phyloP scores from a whole-genome alignment of 1,139 yeast genomes.

The Kurtzmaniella quercitrusa region DNA sequence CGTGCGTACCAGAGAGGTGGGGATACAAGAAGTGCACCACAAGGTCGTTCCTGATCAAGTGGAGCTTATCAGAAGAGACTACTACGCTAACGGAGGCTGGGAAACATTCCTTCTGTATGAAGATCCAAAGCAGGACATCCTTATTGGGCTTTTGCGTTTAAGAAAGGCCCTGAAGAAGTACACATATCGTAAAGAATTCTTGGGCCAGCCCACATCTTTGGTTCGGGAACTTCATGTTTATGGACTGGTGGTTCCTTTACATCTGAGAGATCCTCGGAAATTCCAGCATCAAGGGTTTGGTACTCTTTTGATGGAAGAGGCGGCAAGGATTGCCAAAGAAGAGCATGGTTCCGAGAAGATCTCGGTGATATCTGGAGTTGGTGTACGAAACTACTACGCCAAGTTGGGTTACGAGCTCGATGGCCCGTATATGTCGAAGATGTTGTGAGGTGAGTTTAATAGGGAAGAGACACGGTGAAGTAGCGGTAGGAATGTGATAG shows the following conservation, averaged over 20 bases:
- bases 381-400: conserved; percentile 93
- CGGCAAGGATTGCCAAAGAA: conserved; percentile 89
- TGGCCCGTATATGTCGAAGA: conserved; percentile 94
- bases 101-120: conserved; percentile 94
- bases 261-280: conserved; percentile 95
- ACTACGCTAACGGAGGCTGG: conserved; percentile 99
- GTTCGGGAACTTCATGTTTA: conserved; percentile 96
- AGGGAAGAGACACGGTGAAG: background rate
- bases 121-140: conserved; percentile 94
- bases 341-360: conserved; percentile 93
- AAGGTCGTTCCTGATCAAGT: conserved; percentile 97
- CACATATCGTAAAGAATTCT: conserved; percentile 87
- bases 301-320: conserved; percentile 95
- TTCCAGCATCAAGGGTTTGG: conserved; percentile 99
- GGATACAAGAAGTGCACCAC: conserved; percentile 97
- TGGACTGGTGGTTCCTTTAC: conserved; percentile 96
- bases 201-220: conserved; percentile 78
- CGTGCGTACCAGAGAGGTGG: conserved; percentile 98
- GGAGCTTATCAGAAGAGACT: conserved; percentile 91
- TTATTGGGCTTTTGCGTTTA: conserved; percentile 84
- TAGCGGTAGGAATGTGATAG: background rate
- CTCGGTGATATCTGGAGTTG: conserved; percentile 95
- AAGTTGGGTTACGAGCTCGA: conserved; percentile 87
- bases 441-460: conserved; percentile 8
- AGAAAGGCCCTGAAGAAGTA: conserved; percentile 87